Base-by-base conservation (phyloP, 768 basidiomycete species). In the Mycena chlorophos region DNA sequence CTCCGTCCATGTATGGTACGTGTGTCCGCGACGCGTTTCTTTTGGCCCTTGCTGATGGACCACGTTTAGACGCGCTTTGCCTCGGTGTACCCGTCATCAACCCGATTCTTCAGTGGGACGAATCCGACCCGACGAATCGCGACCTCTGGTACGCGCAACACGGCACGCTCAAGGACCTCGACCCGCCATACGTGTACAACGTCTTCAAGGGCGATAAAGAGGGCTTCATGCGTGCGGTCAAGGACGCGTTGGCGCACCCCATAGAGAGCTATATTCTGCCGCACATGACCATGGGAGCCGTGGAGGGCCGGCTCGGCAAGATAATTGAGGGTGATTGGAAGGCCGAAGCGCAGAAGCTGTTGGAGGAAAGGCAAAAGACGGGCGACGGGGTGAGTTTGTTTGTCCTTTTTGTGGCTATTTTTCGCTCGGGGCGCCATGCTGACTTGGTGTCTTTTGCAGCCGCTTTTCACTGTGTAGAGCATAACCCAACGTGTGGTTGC, bases 21-120 rank as follows among this genome's bases (percentile, higher is more conserved):
- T 28, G 5, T 20, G 6, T 46, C 10, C 10, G 16, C 20, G 10
- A 10, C 40, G 10, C 8, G 14, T 23, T 6, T 43, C 40, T 10
- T 43, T 10, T 6, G 20, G 8, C 8, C 12, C 20, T 43, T 8
- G 8, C 10, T 10, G 10, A 46, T 27, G 12, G 20, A 28, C n/a
- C n/a, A 42, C 10, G 31, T 34, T 34, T 26, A 46, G 67, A 72
- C 45, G 68, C 69, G 3, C 54, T 75, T 8, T 73, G 73, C 52
- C 63, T 68, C 20, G 73, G 71, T 4, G 71, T 73, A 0, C 72
- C 73, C 3, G 73, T 73, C 45, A 60, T 75, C 29, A 72, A 75
- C 54, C 73, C 72, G 2, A 69, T 74, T 22, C 23, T 63, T 29
- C 26, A 65, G 42, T 75, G 71, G 69, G 62, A 72, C 49, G 40